These are phyloP conservation scores for Davidsoniella virescens DNA, from an alignment of 2,329 filamentous ascomycete genomes.

Conservation along the genomic window DNA sequence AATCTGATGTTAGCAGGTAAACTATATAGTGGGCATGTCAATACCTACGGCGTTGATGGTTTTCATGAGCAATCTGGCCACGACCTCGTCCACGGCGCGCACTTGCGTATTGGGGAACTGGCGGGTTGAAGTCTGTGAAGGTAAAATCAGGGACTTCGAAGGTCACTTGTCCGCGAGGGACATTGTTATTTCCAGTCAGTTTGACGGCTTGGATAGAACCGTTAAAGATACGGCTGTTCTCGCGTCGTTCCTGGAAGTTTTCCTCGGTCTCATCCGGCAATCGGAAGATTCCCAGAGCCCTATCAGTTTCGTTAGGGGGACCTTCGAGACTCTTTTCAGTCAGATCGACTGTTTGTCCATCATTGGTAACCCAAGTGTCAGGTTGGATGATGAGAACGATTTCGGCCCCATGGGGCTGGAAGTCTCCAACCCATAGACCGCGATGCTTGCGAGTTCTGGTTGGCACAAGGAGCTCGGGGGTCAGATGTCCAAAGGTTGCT, in stretches of 20 bases:
- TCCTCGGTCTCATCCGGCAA: conserved; percentile 25
- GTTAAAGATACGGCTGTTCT: conserved; percentile 35
- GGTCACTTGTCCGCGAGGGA: conserved; percentile 71
- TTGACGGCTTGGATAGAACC: conserved; percentile 73
- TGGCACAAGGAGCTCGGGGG: conserved; percentile 61
- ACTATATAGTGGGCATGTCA: too few relatives aligned
- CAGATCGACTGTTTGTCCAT: conserved; percentile 16
- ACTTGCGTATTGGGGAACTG: conserved; percentile 55
- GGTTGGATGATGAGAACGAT: conserved; percentile 72
- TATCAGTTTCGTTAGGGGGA: too few relatives aligned
- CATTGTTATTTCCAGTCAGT: conserved; percentile 77
- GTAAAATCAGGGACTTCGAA: conserved; percentile 71
- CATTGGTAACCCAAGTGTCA: too few relatives aligned
- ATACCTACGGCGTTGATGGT: too few relatives aligned
- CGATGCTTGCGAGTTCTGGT: conserved; percentile 67
- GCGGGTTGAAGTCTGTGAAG: conserved; percentile 44
- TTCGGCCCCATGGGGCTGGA: conserved; percentile 74
- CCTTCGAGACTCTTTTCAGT: conserved; percentile 12
- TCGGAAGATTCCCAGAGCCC: too few relatives aligned
- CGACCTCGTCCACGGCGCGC: conserved; percentile 55
- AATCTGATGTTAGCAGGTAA: too few relatives aligned
- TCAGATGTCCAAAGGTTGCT: conserved; percentile 54
- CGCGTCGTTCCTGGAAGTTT: conserved; percentile 29
- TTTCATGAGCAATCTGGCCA: conserved; percentile 55
- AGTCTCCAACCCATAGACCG: conserved; percentile 87